A percentile compares a stretch with the other conserved stretches of the same genome.
Conservation (phyloP, 2,329 filamentous ascomycete genomes). For the Aspergillus fructus region DNA sequence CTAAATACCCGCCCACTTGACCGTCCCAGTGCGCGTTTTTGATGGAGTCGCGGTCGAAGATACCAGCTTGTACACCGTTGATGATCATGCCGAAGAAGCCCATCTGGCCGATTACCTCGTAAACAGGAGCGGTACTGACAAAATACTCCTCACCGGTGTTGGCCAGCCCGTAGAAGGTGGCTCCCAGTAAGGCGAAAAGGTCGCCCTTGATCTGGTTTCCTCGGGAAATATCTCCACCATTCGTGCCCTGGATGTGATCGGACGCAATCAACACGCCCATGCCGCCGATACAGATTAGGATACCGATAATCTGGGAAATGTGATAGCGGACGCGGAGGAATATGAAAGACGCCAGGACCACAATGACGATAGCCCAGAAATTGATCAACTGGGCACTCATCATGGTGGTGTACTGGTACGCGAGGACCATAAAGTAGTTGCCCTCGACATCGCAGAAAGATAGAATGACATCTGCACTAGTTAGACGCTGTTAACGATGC, state of each 20-base stretch:
- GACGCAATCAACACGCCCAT: slow-evolving; percentile 83
- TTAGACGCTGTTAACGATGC: neutral
- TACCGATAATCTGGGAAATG: slow-evolving; percentile 78
- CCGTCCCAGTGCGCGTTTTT: slow-evolving; percentile 62
- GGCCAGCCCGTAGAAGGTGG: slow-evolving; percentile 84
- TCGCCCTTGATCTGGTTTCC: slow-evolving; percentile 84
- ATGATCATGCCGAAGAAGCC: slow-evolving; percentile 85
- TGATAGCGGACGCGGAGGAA: slow-evolving; percentile 89
- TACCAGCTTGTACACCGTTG: slow-evolving; percentile 85
- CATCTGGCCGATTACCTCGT: slow-evolving; percentile 90
- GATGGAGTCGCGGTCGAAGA: slow-evolving; percentile 83
- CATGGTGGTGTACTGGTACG: slow-evolving; percentile 89
- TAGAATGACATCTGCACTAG: slow-evolving; percentile 69
- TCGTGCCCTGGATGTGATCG: slow-evolving; percentile 76
- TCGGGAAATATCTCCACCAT: slow-evolving; percentile 59
- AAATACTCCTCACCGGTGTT: slow-evolving; percentile 96
- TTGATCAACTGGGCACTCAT: slow-evolving; percentile 93
- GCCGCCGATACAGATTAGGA: slow-evolving; percentile 86
- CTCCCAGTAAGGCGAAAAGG: slow-evolving; percentile 83
- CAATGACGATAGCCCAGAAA: slow-evolving; percentile 96
- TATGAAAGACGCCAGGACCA: slow-evolving; percentile 79
- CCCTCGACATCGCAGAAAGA: slow-evolving; percentile 92
- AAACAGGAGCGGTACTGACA: slow-evolving; percentile 79
- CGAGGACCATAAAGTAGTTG: slow-evolving; percentile 96
- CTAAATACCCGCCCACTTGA: slow-evolving; percentile 73